phyloP scores from a whole-genome alignment of 208 protist species.

The Acanthamoeba sp. region DNA sequence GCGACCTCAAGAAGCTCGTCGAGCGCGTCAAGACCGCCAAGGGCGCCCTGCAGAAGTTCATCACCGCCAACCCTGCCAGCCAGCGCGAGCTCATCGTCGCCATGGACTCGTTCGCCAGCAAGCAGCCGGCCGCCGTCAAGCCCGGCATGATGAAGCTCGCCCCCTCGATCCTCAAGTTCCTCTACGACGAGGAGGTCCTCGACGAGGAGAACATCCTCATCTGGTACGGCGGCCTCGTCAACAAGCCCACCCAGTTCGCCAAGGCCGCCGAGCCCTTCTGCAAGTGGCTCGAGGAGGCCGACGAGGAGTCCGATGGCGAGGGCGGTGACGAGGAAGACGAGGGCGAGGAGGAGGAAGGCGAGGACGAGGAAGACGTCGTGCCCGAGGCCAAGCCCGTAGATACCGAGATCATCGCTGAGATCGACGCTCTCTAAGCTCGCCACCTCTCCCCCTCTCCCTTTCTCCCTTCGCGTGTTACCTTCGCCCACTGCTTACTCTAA shows the following conservation, averaged over 20 bases:
- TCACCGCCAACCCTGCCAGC: slow-evolving; percentile 34
- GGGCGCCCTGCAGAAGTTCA: slow-evolving; percentile 48
- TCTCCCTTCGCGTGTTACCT: too few species aligned
- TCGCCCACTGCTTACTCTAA: too few species aligned
- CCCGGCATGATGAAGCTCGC: slow-evolving; percentile 22
- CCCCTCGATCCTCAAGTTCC: slow-evolving; percentile 49
- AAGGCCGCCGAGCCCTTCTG: slow-evolving; percentile 68
- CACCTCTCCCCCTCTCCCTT: too few species aligned
- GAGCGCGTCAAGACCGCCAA: slow-evolving; percentile 58
- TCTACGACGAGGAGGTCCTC: slow-evolving; percentile 71
- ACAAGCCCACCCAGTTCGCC: slow-evolving; percentile 24
- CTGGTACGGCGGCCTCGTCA: slow-evolving; percentile 65
- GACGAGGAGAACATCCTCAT: slow-evolving; percentile 71
- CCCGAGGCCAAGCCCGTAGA: slow-evolving; percentile 25
- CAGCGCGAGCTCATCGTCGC: slow-evolving; percentile 51
- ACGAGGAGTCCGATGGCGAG: slow-evolving; percentile 45
- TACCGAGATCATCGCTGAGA: slow-evolving; percentile 1
- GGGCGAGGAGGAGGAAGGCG: not conserved
- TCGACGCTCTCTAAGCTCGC: slow-evolving; percentile 50
- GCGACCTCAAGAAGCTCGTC: slow-evolving; percentile 66
- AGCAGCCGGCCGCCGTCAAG: slow-evolving; percentile 38
- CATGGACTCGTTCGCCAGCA: slow-evolving; percentile 10
- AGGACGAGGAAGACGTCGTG: not conserved
- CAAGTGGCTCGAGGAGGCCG: slow-evolving; percentile 72
- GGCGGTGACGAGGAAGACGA: not conserved